Base-by-base conservation (phyloP, 1,284 basidiomycete species). In the Sanghuangporus baumii region DNA sequence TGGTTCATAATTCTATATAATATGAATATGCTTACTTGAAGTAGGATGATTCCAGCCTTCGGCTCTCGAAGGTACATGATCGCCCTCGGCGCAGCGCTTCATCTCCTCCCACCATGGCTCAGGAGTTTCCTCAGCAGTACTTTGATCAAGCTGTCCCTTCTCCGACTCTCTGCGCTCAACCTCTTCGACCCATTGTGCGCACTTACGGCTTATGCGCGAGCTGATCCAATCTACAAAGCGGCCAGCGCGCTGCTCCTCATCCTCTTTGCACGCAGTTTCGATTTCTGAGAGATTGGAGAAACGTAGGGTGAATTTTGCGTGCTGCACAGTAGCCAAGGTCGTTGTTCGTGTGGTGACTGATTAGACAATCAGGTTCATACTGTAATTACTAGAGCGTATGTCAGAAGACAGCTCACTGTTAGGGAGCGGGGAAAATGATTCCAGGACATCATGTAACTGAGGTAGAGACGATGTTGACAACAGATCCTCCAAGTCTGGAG, bases 21-120 rank as follows among this genome's bases (percentile, higher is more conserved):
- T 46, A 14, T 46, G 20, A 11, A 23, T 38, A 63, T 58, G 80
- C 88, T 66, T 69, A 92, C 91, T 76, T 43, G 91, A 83, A 60
- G 85, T 82, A 54, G 90, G 90, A 74, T 93, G 91, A 70, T 92
- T 93, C 90, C 90, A 93, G 50, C 84, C 86, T 71, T 93, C 91
- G 1, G 75, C 71, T 70, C 79, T 85, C 56, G 80, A 83, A 12
- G 90, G 90, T 26, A 86, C 76, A 72, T 83, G 79, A 69, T 93
- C 89, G 2, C 88, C 89, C 70, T 93, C 87, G 4, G 81, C 78
- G 72, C 91, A 93, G 18, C 83, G 78, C 69, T 80, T 79, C 38
- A 93, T 77, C 71, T 93, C 90, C 66, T 91, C 87, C 91, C 91
- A 93, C 90, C 90, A 93, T 2, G 89, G 90, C 11, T 87, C 85